phyloP scores from a whole-genome alignment of 805 yeast genomes.

The Starmerella asiatica region DNA sequence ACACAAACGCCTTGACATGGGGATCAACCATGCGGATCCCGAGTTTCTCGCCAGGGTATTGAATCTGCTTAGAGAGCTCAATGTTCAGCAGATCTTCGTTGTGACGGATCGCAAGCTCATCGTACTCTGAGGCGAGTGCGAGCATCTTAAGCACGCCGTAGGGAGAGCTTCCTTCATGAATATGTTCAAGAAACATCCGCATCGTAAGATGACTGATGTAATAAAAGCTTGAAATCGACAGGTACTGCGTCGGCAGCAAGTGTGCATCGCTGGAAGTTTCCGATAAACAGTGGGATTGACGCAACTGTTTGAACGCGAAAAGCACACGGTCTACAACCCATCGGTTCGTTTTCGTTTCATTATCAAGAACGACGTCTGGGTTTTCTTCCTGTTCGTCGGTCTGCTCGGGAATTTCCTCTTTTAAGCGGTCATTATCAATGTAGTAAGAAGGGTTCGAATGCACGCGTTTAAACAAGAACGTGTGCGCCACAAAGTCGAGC shows the following conservation, averaged over 20 bases:
- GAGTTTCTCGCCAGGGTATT: constrained; percentile 37
- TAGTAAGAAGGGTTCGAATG: constrained; percentile 68
- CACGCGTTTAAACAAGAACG: constrained; percentile 58
- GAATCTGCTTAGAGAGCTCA: constrained; percentile 59
- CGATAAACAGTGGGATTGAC: constrained; percentile 37
- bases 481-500: constrained; percentile 62
- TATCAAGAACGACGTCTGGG: constrained; percentile 30
- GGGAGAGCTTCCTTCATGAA: constrained; percentile 31
- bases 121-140: constrained; percentile 63
- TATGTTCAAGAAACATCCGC: constrained; percentile 41
- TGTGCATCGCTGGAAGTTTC: constrained; percentile 20
- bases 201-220: constrained; percentile 85
- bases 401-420: neutral
- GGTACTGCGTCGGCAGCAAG: constrained; percentile 54
- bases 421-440: constrained; percentile 31
- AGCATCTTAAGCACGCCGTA: constrained; percentile 44
- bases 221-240: constrained; percentile 79
- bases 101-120: constrained; percentile 79
- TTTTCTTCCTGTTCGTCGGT: neutral
- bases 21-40: constrained; percentile 63
- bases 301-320: constrained; percentile 48
- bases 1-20: constrained; percentile 61
- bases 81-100: constrained; percentile 79
- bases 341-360: constrained; percentile 20
- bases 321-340: constrained; percentile 44